Evolutionary conservation across 2,329 filamentous ascomycete species (phyloP).

Genomic region (Tolypocladium tropicale): DNA sequence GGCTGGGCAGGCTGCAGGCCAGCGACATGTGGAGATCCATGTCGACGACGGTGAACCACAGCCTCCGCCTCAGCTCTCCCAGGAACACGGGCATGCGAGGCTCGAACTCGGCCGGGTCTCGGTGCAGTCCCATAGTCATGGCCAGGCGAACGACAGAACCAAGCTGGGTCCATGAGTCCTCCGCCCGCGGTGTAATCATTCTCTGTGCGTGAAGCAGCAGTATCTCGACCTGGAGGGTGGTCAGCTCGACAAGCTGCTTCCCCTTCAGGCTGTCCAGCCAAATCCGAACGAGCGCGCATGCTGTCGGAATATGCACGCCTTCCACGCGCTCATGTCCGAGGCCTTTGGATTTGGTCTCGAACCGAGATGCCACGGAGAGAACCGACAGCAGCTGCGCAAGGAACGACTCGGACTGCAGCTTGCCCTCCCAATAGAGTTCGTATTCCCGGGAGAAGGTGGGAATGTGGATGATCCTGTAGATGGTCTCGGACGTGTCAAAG

Average conservation of each 20-base stretch:
- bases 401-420: constrained; percentile 36
- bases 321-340: constrained; percentile 40
- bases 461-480: constrained; percentile 43
- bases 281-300: constrained; percentile 40
- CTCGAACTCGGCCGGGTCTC: constrained; percentile 44
- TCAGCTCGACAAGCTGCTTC: constrained; percentile 41
- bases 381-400: constrained; percentile 43
- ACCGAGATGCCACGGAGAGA: constrained; percentile 42
- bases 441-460: constrained; percentile 42
- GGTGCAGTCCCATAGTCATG: constrained; percentile 49
- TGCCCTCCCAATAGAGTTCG: constrained; percentile 40
- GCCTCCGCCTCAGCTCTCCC: constrained; percentile 40
- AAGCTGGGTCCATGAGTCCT: constrained; percentile 44
- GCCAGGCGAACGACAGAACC: constrained; percentile 45
- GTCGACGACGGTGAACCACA: constrained; percentile 48
- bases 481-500: constrained; percentile 38
- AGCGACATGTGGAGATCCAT: constrained; percentile 46
- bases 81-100: constrained; percentile 38
- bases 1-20: constrained; percentile 38
- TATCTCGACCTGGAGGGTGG: constrained; percentile 42
- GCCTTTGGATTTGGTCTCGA: constrained; percentile 39
- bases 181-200: constrained; percentile 39
- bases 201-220: constrained; percentile 42
- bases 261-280: constrained; percentile 43
- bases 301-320: constrained; percentile 46